phyloP scores from a whole-genome alignment of 352 stramenopile species.

The Hyphochytrium catenoides region DNA sequence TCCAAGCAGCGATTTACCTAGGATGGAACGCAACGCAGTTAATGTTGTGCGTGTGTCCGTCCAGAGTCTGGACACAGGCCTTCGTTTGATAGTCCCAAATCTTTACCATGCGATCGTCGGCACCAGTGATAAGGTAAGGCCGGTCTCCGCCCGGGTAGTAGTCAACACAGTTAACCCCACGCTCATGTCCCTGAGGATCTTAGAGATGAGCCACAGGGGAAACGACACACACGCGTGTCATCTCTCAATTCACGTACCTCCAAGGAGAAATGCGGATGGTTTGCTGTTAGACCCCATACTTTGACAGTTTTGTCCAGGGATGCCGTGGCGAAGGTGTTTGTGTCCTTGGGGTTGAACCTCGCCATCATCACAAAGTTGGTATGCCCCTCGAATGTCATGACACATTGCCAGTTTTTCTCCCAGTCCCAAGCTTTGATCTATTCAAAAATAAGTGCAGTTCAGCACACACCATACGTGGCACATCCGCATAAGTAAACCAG shows the following conservation, averaged over 20 bases:
- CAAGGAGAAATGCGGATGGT: constrained; percentile 72
- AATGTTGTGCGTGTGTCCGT: constrained; percentile 97
- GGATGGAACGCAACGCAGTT: constrained; percentile 94
- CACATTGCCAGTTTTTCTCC: constrained; percentile 51
- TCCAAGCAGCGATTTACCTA: too few relatives aligned
- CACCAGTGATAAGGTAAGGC: constrained; percentile 90
- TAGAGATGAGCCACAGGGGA: constrained; percentile 73
- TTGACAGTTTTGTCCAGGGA: constrained; percentile 92
- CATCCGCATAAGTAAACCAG: too few relatives aligned
- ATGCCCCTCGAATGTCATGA: constrained; percentile 71
- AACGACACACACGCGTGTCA: too few relatives aligned
- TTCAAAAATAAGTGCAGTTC: too few relatives aligned
- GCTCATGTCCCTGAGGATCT: constrained; percentile 62
- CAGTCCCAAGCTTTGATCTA: constrained; percentile 99
- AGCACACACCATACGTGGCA: too few relatives aligned
- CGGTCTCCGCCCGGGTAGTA: constrained; percentile 97
- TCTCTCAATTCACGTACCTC: too few relatives aligned
- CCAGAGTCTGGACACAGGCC: constrained; percentile 93
- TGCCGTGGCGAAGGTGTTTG: constrained; percentile 92
- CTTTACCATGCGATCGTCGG: constrained; percentile 89
- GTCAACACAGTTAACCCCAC: constrained; percentile 94
- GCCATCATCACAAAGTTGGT: constrained; percentile 99
- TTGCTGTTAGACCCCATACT: constrained; percentile 72
- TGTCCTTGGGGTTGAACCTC: constrained; percentile 98
- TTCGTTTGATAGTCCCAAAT: constrained; percentile 99